These are phyloP conservation scores for Dioscorea zingiberensis DNA, from an alignment of 106 monocot genomes.

Conservation along the genomic window DNA sequence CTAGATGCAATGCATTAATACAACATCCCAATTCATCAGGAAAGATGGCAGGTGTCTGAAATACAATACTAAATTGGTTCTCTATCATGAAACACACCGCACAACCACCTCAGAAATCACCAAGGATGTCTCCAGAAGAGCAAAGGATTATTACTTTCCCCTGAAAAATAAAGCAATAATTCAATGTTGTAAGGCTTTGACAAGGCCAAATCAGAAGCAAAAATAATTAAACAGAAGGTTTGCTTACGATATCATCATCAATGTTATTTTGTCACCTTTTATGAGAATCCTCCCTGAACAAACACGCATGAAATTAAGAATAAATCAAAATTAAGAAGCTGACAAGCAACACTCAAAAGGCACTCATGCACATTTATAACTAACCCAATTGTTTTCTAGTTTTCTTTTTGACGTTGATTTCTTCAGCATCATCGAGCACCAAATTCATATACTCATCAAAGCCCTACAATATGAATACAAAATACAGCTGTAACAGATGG, in stretches of 20 bases:
- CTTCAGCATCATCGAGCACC: slow-evolving; percentile 14
- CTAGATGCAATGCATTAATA: too few relatives aligned
- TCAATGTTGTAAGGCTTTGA: neutral
- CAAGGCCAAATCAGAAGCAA: neutral
- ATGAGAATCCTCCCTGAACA: slow-evolving; percentile 16
- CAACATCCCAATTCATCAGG: too few relatives aligned
- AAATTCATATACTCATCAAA: slow-evolving; percentile 25
- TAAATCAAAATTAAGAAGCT: neutral
- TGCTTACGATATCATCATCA: slow-evolving; percentile 22
- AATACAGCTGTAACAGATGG: neutral
- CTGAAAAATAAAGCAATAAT: neutral
- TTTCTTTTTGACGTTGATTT: slow-evolving; percentile 16
- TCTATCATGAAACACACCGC: too few relatives aligned
- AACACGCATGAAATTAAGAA: neutral
- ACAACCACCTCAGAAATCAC: too few relatives aligned
- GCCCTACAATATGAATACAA: slow-evolving; percentile 8
- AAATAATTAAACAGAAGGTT: neutral
- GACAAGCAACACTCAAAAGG: neutral
- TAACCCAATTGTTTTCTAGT: slow-evolving; percentile 12
- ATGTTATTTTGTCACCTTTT: slow-evolving; percentile 17
- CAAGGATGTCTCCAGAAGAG: too few relatives aligned
- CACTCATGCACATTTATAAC: too few relatives aligned
- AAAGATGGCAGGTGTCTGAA: too few relatives aligned
- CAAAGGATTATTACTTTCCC: neutral
- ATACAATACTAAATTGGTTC: too few relatives aligned